Base-by-base conservation (phyloP, 345 rosid genomes). In the Mercurialis annua region DNA sequence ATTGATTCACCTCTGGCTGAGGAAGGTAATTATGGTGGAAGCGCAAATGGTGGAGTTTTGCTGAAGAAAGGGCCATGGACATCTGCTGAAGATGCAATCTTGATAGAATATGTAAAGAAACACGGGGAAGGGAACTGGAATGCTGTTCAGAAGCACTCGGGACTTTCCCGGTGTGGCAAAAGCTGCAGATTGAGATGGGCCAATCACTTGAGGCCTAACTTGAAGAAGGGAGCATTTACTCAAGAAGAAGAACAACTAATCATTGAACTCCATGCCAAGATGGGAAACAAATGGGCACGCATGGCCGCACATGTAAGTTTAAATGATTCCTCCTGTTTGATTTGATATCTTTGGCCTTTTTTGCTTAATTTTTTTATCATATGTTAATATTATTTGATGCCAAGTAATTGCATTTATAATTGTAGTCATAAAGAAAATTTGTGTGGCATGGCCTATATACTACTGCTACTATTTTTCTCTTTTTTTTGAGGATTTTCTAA, bases 31-130 rank as follows among this genome's bases (percentile, higher is more conserved):
- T 66, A 60, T 44, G 78, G 77, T 75, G 87, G 79, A 64, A 75
- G 77, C 73, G 64, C 66, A 18, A 83, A 76, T 76, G 87, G 71
- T 34, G 88, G 85, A 63, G 31, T 50, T 66, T 69, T 55, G 75
- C 74, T 94, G 76, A 91, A 91, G 86, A 94, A 94, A 85, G 99
- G 99, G 53, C 99, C 99, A 23, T 94, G 99, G 99, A 89, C 99
- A 7, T 80, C 99, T n/a, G 77, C 93, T 17, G 98, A 94, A 84
- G 99, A 94, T 74, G 86, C 83, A 36, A 85, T 94, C 71, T 81
- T 94, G 77, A 79, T 91, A 42, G 88, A 94, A 46, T 89, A 89
- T 80, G 98, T 94, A 36, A 87, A 83, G 86, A 91, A 85, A 83
- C 99, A 94, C 14, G 98, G 98, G 6, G 99, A 91, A 71, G 98